Base-by-base conservation (phyloP, 805 yeast species). In the Candida silvicultrix region DNA sequence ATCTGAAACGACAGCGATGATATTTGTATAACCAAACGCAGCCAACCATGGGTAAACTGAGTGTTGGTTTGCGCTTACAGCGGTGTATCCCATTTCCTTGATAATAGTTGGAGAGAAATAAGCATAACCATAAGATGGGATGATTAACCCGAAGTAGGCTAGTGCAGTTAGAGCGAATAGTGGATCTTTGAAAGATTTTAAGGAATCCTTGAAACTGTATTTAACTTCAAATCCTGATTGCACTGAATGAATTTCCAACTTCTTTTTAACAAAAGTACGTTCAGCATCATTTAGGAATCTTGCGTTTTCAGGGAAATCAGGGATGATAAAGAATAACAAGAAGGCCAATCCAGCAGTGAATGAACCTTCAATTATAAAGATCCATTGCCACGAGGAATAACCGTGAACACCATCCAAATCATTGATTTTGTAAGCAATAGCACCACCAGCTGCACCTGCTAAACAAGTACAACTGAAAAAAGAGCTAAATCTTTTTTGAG, bases 11-110 rank as follows among this genome's bases (percentile, higher is more conserved):
- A 71, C 67, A 0, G 95, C 92, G n/a, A 75, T 51, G 4, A 77
- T 55, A 65, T 83, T 80, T 39, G 83, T 76, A 31, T 76, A 67
- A 6, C 83, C 89, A 58, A 88, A 84, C 0, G 95, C 86, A 25
- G 74, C 67, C 38, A 86, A 70, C 90, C 95, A 89, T 19, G 96
- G 95, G 53, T 88, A 89, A 42, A 89, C 86, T 0, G 95, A 84
- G 66, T 82, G 83, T 45, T 83, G 76, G 63, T 89, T 89, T 10
- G 95, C 92, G 46, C 76, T 70, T 56, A 80, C 83, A 3, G 87
- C 81, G 2, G 87, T 74, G 69, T 82, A 67, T 9, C 71, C 71
- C 62, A 67, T 59, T 42, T 65, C 63, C n/a, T 59, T 56, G 42
- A 68, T 63, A 45, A 68, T 68, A 29, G 68, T 65, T 48, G 72